Evolutionary conservation across 352 stramenopile genomes (phyloP), one percentile per base, ranked within the genome.

Genomic region (Phytophthora hybrid): DNA sequence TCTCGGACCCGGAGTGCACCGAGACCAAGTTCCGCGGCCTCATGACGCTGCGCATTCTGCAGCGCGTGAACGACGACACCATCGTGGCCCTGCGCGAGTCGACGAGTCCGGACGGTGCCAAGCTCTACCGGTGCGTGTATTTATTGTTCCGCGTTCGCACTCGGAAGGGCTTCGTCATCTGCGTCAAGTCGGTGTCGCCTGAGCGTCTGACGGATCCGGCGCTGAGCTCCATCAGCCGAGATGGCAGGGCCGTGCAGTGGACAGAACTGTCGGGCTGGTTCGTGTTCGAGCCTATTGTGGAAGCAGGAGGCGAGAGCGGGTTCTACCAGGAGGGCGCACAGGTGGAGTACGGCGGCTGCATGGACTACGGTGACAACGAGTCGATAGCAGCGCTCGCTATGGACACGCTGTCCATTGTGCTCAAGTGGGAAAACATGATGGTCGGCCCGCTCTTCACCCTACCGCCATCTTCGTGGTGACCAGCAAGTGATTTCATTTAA

Each of bases 231-330:
- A 16, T 75, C 56, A 84, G 71, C 14, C 74, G 74, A 39, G 79
- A 87, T 8, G 84, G 80, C 32, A 74, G 63, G n/a, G 65, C 76
- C 13, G 82, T 93, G 53, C 77, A 88, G 47, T 93, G 87, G 87
- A 84, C 88, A n/a, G 77, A 92, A 32, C 63, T 90, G 11, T 87
- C 77, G 39, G 81, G 84, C 16, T 93, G 87, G 87, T 93, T 93
- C 47, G 39, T 89, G 5, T 91, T 93, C 54, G 82, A 92, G 39
- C 84, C 79, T 32, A 75, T 78, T 1, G 21, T 23, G 14, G 55
- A 77, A 46, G 62, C 34, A 23, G 44, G 58, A 5, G 58, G 5
- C 26, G n/a, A 58, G 9, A 19, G 47, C 8, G 9, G 47, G 46
- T 82, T 81, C 54, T 59, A 81, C 21, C 76, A 91, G 57, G 81